phyloP scores from a whole-genome alignment of 768 basidiomycete species.

The Auriculariales sp. region DNA sequence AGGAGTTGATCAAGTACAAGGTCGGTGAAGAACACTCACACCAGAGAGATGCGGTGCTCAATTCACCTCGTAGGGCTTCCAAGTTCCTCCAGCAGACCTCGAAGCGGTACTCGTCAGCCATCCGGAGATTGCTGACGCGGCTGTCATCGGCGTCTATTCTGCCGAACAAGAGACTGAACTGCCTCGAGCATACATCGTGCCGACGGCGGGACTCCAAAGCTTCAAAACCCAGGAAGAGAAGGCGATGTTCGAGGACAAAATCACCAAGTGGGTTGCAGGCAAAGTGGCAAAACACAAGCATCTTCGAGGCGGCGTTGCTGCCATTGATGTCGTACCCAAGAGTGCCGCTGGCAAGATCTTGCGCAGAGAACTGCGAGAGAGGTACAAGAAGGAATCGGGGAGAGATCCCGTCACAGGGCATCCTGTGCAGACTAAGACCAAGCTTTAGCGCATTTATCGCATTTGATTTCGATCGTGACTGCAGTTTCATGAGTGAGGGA shows the following conservation, averaged over 20 bases:
- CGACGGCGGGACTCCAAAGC: constrained; percentile 17
- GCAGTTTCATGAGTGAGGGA: no score
- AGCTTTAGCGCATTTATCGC: no score
- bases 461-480: no score
- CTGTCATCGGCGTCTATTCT: constrained; percentile 63
- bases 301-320: constrained; percentile 54
- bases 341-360: constrained; percentile 84
- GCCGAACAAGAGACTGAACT: constrained; percentile 65
- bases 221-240: constrained; percentile 18
- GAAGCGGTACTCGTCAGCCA: constrained; percentile 64
- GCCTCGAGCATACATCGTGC: constrained; percentile 34
- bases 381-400: constrained; percentile 37
- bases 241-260: constrained; percentile 29
- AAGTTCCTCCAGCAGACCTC: constrained; percentile 78
- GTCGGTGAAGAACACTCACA: no score
- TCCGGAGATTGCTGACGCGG: constrained; percentile 62
- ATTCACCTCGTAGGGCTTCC: constrained; percentile 35
- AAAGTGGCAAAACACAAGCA: constrained; percentile 65
- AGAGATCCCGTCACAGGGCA: neutral
- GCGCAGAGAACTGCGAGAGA: constrained; percentile 57
- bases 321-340: constrained; percentile 53
- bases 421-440: no score
- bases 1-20: constrained; percentile 57
- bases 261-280: constrained; percentile 50
- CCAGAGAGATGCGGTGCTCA: no score